phyloP scores from a whole-genome alignment of 768 basidiomycete genomes.

The Mycena kentingensis region DNA sequence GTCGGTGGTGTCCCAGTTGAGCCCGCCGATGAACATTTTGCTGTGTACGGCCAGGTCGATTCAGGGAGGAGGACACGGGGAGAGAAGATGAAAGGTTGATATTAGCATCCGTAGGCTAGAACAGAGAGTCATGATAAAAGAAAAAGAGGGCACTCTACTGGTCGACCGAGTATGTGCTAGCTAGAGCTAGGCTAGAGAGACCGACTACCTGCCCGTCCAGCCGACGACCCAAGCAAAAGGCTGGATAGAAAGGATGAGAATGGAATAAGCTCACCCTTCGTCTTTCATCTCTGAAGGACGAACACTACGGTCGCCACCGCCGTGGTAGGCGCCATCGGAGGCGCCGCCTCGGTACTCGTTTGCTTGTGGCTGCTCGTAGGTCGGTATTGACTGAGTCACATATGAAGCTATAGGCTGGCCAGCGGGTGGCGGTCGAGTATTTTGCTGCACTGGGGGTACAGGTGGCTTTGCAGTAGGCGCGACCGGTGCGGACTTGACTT shows the following conservation, averaged over 20 bases:
- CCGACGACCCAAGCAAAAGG: constrained; percentile 18
- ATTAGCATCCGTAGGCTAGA: constrained; percentile 83
- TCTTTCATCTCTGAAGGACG: constrained; percentile 94
- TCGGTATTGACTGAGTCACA: constrained; percentile 71
- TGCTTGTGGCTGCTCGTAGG: constrained; percentile 68
- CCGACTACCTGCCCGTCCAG: constrained; percentile 40
- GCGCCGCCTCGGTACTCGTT: constrained; percentile 49
- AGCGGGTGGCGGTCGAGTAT: constrained; percentile 16
- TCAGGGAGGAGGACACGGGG: constrained; percentile 28
- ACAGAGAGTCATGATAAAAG: constrained; percentile 63
- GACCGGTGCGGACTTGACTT: constrained; percentile 22
- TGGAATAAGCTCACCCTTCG: constrained; percentile 82
- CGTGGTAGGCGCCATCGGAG: constrained; percentile 45
- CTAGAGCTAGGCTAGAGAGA: constrained; percentile 63
- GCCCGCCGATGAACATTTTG: constrained; percentile 99
- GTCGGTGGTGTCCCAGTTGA: constrained; percentile 99
- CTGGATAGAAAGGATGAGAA: constrained; percentile 4
- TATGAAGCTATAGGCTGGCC: constrained; percentile 20
- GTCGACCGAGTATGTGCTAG: constrained; percentile 61
- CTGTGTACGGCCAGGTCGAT: constrained; percentile 52
- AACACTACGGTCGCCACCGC: constrained; percentile 62
- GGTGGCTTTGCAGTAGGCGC: constrained; percentile 11
- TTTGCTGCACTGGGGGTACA: constrained; percentile 5
- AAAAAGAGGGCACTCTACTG: constrained; percentile 65
- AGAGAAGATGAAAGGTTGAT: constrained; percentile 60